These are phyloP conservation scores for Vigna angularis DNA, from an alignment of 306 rosid genomes.

Conservation along the genomic window DNA sequence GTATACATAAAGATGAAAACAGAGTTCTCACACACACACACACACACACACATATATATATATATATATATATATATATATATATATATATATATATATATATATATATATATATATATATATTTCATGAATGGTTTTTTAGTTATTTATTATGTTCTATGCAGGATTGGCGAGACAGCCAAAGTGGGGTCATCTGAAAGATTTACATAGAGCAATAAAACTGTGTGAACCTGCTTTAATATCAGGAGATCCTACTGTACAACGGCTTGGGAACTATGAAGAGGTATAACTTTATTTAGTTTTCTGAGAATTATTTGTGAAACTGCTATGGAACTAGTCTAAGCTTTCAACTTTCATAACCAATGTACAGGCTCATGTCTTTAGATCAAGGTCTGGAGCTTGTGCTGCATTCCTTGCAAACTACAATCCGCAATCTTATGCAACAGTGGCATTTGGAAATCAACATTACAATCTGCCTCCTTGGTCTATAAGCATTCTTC, in stretches of 20 bases:
- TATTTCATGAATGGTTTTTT: constrained; percentile 24
- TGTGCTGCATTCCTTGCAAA: constrained; percentile 98
- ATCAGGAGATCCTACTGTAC: constrained; percentile 72
- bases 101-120: no score
- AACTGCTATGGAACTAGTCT: constrained; percentile 23
- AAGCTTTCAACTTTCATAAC: constrained; percentile 19
- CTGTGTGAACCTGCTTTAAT: constrained; percentile 92
- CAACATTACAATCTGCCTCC: constrained; percentile 95
- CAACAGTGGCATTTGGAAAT: constrained; percentile 78
- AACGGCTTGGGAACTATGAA: constrained; percentile 73
- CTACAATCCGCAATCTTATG: constrained; percentile 69
- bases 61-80: no score
- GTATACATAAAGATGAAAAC: constrained; percentile 50
- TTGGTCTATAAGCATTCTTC: constrained; percentile 99
- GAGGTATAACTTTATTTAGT: constrained; percentile 62
- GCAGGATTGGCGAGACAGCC: constrained; percentile 89
- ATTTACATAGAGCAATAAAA: constrained; percentile 92
- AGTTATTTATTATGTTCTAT: constrained; percentile 7
- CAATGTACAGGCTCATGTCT: constrained; percentile 80
- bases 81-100: background rate
- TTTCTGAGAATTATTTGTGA: constrained; percentile 17
- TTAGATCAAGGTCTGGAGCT: constrained; percentile 79
- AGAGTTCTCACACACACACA: constrained; percentile 1
- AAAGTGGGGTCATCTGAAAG: constrained; percentile 98
- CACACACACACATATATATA: no score